Evolutionary conservation across 208 protist species (phyloP).

Genomic region (Vickermania ingenoplastis): DNA sequence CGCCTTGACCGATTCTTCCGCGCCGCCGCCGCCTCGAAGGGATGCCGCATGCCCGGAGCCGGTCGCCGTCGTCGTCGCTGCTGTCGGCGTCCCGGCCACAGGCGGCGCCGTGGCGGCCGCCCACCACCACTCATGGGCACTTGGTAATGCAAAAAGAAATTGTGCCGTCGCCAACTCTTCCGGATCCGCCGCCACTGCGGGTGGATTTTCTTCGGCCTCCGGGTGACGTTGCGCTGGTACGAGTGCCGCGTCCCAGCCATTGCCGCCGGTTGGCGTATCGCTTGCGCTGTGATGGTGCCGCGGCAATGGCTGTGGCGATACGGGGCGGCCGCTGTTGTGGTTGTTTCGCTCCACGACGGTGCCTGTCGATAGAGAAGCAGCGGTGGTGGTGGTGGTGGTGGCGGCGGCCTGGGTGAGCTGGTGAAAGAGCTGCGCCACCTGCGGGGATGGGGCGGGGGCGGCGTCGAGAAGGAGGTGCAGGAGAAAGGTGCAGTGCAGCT

Average conservation of each 20-base stretch:
- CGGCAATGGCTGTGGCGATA: no score
- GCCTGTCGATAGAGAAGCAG: not conserved
- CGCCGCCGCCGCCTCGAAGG: not conserved
- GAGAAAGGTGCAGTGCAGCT: conserved; percentile 62
- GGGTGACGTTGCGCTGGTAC: no score
- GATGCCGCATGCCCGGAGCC: conserved; percentile 10
- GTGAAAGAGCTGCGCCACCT: not conserved
- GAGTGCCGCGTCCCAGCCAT: not conserved
- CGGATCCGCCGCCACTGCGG: not conserved
- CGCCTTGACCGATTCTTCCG: not conserved
- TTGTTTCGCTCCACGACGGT: no score
- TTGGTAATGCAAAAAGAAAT: not conserved
- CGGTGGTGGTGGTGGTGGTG: not conserved
- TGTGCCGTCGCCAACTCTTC: not conserved
- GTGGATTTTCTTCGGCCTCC: not conserved
- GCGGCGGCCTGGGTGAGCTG: not conserved
- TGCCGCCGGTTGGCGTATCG: not conserved
- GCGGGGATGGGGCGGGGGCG: not conserved
- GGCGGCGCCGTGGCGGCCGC: conserved; percentile 8
- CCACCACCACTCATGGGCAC: not conserved
- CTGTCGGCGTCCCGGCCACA: conserved; percentile 30
- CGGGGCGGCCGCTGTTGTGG: not conserved
- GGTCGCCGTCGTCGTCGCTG: conserved; percentile 46
- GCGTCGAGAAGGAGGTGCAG: conserved; percentile 30
- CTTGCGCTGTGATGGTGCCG: no score